These are phyloP conservation scores for Schizophyllum amplum DNA, from an alignment of 1,284 basidiomycete species.

Conservation along the genomic window DNA sequence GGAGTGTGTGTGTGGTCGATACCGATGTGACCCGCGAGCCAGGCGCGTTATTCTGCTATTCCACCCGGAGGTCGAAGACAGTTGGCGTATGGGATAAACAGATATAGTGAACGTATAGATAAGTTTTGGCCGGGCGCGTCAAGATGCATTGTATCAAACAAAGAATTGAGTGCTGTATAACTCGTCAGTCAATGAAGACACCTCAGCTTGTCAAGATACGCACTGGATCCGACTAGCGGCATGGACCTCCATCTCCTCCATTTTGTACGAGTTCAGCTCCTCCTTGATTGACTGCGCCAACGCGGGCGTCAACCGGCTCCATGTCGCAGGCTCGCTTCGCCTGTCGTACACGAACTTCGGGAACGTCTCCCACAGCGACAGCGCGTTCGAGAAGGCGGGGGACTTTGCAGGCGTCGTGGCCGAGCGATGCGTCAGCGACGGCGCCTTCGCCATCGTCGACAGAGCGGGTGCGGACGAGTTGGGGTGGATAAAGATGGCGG, in stretches of 20 bases:
- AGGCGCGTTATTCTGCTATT: background rate
- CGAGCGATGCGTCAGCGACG: constrained; percentile 49
- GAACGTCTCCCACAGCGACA: constrained; percentile 96
- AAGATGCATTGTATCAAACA: constrained; percentile 25
- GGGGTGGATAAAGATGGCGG: constrained; percentile 59
- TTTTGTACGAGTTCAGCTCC: constrained; percentile 93
- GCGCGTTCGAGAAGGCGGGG: constrained; percentile 83
- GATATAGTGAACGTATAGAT: background rate
- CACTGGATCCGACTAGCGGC: constrained; percentile 81
- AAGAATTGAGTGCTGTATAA: constrained; percentile 41
- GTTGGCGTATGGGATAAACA: background rate
- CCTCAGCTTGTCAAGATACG: constrained; percentile 21
- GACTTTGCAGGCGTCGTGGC: constrained; percentile 60
- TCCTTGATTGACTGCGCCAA: constrained; percentile 95
- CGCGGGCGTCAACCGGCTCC: constrained; percentile 91
- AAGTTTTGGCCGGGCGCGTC: background rate
- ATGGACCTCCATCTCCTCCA: constrained; percentile 98
- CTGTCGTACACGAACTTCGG: constrained; percentile 87
- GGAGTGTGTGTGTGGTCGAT: background rate
- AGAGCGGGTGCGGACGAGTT: constrained; percentile 88
- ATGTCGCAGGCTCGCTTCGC: constrained; percentile 92
- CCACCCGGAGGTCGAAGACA: background rate
- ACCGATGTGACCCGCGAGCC: background rate
- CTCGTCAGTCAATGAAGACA: background rate
- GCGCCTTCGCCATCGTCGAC: constrained; percentile 42